Percentiles rank a stretch among this genome's conserved stretches.
Evolutionary conservation across 352 stramenopile genomes (phyloP).

Genomic region (Globisporangium okanoganense): DNA sequence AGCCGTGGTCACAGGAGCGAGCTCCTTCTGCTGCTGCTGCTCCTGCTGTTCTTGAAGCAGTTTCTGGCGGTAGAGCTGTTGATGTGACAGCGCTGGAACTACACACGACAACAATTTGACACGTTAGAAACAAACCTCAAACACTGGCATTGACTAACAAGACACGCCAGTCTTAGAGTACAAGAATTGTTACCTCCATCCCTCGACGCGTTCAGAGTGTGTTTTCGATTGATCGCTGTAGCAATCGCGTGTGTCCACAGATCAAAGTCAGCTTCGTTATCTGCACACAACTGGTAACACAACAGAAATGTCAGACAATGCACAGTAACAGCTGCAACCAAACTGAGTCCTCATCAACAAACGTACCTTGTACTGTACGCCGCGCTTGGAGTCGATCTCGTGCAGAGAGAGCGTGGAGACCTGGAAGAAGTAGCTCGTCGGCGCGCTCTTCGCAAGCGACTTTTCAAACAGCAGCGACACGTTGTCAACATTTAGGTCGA

Average conservation of each 20-base stretch:
- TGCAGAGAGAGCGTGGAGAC: constrained; percentile 71
- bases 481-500: constrained; percentile 72
- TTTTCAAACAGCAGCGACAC: constrained; percentile 84
- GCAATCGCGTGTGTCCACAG: constrained; percentile 76
- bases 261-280: constrained; percentile 75
- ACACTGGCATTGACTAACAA: not conserved
- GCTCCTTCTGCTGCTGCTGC: constrained; percentile 13
- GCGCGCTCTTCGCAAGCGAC: constrained; percentile 65
- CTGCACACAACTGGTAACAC: constrained; percentile 50
- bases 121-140: not conserved
- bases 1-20: not conserved
- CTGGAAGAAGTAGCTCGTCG: constrained; percentile 83
- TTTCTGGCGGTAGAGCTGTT: constrained; percentile 75
- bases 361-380: constrained; percentile 77
- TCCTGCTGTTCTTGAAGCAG: constrained; percentile 54
- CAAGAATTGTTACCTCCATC: constrained; percentile 5
- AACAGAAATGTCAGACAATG: constrained; percentile 7
- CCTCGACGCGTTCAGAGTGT: constrained; percentile 24
- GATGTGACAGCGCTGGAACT: constrained; percentile 49
- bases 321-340: not conserved
- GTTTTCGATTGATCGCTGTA: constrained; percentile 73
- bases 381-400: constrained; percentile 79
- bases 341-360: not conserved
- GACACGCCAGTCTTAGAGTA: not conserved
- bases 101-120: not conserved